Conservation (phyloP, 768 basidiomycete species). For the Phaeotremella skinneri region DNA sequence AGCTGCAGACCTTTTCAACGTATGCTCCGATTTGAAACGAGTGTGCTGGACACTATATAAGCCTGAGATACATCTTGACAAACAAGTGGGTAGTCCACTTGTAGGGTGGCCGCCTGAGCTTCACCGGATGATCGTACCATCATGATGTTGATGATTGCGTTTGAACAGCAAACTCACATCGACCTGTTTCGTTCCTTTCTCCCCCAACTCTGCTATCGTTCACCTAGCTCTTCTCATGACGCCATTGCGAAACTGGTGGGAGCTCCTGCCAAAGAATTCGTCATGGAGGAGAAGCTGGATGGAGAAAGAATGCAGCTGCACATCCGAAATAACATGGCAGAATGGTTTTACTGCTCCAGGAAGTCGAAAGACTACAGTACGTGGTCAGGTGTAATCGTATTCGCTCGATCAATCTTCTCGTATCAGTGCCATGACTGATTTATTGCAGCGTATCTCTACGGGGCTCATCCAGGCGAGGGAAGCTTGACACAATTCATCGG, state of each 20-base stretch:
- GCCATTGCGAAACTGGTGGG: constrained; percentile 77
- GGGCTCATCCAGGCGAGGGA: constrained; percentile 71
- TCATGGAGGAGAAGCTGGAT: constrained; percentile 96
- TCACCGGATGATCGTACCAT: too few relatives aligned
- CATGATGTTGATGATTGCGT: too few relatives aligned
- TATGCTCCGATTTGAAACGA: constrained; percentile 91
- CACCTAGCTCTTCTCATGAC: constrained; percentile 68
- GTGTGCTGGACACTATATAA: constrained; percentile 87
- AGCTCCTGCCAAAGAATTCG: constrained; percentile 66
- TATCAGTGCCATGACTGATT: constrained; percentile 85
- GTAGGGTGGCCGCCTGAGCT: too few relatives aligned
- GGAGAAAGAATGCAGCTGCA: constrained; percentile 96
- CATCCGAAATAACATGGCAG: constrained; percentile 70
- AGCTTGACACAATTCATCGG: constrained; percentile 86
- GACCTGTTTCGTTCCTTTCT: constrained; percentile 82
- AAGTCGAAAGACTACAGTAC: constrained; percentile 52
- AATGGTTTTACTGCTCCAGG: constrained; percentile 92
- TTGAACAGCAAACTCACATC: constrained; percentile 70
- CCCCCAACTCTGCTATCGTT: constrained; percentile 92
- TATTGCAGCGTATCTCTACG: constrained; percentile 78
- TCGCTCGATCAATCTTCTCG: not conserved
- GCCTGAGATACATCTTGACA: constrained; percentile 59
- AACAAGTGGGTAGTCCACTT: constrained; percentile 44
- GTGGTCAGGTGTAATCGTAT: constrained; percentile 1
- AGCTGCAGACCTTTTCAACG: constrained; percentile 89